A percentile compares a stretch with the other conserved stretches of the same genome.
Evolutionary conservation across 1,284 basidiomycete species (phyloP).

Genomic region (Leccinum subspadiceum): DNA sequence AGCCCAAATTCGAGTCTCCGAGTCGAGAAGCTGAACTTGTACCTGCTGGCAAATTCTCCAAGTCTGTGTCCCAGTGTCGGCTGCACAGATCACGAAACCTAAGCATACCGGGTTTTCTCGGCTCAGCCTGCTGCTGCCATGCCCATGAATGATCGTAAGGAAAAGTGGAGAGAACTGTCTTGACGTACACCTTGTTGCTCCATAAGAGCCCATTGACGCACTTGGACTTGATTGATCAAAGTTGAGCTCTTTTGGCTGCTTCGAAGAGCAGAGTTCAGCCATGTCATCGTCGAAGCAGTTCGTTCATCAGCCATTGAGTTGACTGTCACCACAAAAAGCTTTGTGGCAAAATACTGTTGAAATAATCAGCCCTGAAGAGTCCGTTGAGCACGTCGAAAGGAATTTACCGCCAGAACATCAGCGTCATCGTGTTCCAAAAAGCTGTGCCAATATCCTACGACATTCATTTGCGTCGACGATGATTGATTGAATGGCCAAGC

Average conservation of each 20-base stretch:
- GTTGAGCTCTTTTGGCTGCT: not conserved
- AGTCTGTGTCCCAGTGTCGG: too few relatives aligned
- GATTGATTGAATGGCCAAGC: too few relatives aligned
- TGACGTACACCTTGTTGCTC: not conserved
- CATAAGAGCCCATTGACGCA: not conserved
- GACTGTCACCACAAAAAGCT: not conserved
- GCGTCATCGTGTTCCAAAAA: not conserved
- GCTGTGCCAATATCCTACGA: not conserved
- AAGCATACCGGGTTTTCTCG: too few relatives aligned
- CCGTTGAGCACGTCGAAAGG: not conserved
- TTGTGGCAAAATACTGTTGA: not conserved
- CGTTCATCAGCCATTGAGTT: not conserved
- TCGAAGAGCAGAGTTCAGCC: not conserved
- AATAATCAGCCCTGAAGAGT: not conserved
- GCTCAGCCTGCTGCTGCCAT: not conserved
- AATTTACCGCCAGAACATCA: not conserved
- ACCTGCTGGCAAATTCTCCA: too few relatives aligned
- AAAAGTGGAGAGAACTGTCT: not conserved
- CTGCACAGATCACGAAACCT: too few relatives aligned
- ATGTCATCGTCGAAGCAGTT: not conserved
- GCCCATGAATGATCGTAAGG: not conserved
- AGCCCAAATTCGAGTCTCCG: too few relatives aligned
- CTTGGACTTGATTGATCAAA: not conserved
- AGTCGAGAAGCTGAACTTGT: too few relatives aligned
- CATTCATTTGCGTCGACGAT: not conserved